Evolutionary conservation across 441 rosid genomes (phyloP), one percentile per base, ranked within the genome.

Genomic region (Adansonia gregorii): DNA sequence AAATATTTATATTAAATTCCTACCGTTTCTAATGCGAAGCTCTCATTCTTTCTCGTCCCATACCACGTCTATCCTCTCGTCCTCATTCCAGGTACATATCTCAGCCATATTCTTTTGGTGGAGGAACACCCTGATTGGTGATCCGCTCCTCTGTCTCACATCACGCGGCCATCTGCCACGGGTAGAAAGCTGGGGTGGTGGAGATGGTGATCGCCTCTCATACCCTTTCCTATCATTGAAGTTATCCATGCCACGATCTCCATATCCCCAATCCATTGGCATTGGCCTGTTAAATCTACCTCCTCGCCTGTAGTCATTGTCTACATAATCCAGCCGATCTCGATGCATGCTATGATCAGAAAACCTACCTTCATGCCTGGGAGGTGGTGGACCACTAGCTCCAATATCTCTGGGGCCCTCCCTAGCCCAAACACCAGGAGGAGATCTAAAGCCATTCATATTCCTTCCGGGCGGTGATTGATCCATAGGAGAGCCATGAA

Each of bases 101-200:
- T 8, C 41, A 19, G 31, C 79, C 45, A 35, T 24, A 51, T 49
- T 69, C 73, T 27, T 69, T 49, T 7, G 59, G 59, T 49, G 58
- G 73, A 24, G 45, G 59, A 0, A 2, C 86, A 49, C 59, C 73
- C 73, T 69, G 43, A 49, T 6, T 0, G 97, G 98, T 0, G 98
- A 93, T 73, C 95, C 87, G 84, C 98, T 93, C 85, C 98, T 91
- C 80, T 92, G 93, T 80, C 97, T 90, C 59, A 84, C 14, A 66
- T 88, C 86, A 0, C 84, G 88, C 12, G 82, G 86, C 39, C 39
- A 31, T 48, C 93, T 83, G 63, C 88, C 88, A 35, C 85, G 92
- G 78, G 82, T 87, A 68, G 85, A 83, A 51, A 83, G 83, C 73
- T 80, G 74, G 22, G 39, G 39, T 31, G 80, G 84, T 1, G 92